Percentiles rank a stretch among this genome's conserved stretches.
Evolutionary conservation across 176 grass and related monocot species (phyloP).

Genomic region (Saccharum officinarum): DNA sequence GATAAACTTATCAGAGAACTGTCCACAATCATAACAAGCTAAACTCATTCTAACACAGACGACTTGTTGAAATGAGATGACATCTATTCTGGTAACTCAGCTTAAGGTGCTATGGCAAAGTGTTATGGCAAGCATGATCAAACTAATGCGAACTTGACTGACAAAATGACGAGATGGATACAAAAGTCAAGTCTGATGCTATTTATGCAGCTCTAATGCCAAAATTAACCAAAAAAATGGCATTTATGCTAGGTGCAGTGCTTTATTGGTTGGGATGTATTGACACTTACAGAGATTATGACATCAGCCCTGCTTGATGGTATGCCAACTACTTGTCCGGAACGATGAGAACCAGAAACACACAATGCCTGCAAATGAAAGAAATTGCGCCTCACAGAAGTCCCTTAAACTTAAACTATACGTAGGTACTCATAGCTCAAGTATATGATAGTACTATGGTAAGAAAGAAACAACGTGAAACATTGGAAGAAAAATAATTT

Average conservation of each 20-base stretch:
- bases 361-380: constrained; percentile 77
- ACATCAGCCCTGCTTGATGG: constrained; percentile 52
- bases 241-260: background rate
- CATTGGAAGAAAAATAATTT: constrained; percentile 33
- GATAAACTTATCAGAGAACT: background rate
- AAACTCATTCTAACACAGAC: background rate
- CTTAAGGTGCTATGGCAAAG: background rate
- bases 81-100: background rate
- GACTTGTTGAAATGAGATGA: background rate
- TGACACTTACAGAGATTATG: constrained; percentile 82
- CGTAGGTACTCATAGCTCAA: constrained; percentile 23
- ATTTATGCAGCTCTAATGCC: constrained; percentile 2
- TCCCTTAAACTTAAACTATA: background rate
- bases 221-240: background rate
- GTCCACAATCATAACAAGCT: background rate
- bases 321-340: constrained; percentile 72
- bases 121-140: background rate
- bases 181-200: background rate
- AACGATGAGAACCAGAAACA: constrained; percentile 42
- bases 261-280: constrained; percentile 11
- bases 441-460: background rate
- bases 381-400: constrained; percentile 11
- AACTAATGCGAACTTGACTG: background rate
- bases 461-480: constrained; percentile 24
- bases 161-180: background rate